phyloP scores from a whole-genome alignment of 305 asterid genomes.

The Solanum hybrid region DNA sequence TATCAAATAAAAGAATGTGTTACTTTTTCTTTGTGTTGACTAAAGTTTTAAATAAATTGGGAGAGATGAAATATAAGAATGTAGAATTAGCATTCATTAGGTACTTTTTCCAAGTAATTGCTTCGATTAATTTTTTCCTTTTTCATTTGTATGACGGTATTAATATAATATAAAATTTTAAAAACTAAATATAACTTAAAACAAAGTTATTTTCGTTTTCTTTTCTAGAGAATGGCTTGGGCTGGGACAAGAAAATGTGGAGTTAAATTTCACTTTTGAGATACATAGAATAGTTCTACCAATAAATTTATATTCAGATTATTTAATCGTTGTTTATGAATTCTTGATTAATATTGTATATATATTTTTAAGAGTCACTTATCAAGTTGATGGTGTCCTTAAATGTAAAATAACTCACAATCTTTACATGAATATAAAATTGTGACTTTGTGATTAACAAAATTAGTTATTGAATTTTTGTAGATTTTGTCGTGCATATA shows the following conservation, averaged over 20 bases:
- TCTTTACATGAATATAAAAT: neutral
- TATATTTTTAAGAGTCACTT: neutral
- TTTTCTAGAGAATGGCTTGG: neutral
- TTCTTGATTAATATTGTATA: neutral
- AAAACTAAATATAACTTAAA: neutral
- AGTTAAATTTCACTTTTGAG: neutral
- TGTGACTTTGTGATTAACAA: neutral
- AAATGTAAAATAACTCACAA: neutral
- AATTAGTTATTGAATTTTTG: neutral
- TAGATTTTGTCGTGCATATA: neutral
- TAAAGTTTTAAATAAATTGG: neutral
- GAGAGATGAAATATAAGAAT: neutral
- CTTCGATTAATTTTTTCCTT: neutral
- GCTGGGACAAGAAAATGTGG: neutral
- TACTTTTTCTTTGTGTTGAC: neutral
- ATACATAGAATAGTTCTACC: neutral
- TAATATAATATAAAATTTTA: neutral
- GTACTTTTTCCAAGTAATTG: neutral
- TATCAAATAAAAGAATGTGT: too few species aligned
- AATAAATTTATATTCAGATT: neutral
- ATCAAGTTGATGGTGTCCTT: neutral
- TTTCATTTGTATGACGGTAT: neutral
- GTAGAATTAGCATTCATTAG: neutral
- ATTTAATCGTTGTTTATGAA: neutral
- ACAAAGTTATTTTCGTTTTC: neutral